Base-by-base conservation (phyloP, 2,329 filamentous ascomycete species). In the Fusarium piperis region DNA sequence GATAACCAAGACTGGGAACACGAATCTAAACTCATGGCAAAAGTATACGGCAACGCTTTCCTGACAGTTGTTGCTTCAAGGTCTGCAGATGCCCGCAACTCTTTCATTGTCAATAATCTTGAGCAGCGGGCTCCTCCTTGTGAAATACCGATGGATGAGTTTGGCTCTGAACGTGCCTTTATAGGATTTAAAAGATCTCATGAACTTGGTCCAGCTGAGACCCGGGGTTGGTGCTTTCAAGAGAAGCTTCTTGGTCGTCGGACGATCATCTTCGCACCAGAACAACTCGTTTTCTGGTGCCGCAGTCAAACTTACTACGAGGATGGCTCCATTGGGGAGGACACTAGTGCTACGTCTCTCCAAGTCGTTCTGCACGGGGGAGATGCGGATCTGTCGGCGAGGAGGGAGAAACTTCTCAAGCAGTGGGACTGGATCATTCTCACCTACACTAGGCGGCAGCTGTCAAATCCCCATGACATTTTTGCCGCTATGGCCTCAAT, bases 1-100 rank as follows among this genome's bases (percentile, higher is more conserved):
- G 55, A 76, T 30, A 15, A 16, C 1, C 26, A 20, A 2, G 74
- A 76, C 70, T 79, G 77, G 74, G 67, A 69, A 48, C 51, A 51
- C 13, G 72, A 74, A 35, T 62, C 67, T 5, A 38, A 41, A 15
- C 35, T 16, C 33, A 70, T 70, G 67, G 67, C 57, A 13, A 26
- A 46, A 35, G 61, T 70, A 1, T 70, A 67, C 30, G 52, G 57
- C n/a, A 66, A 66, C 23, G 64, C 64, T 3, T n/a, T 51, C 1
- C 55, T 70, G 4, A 69, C 68, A 0, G 44, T 69, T n/a, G 48
- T 55, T 1, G 66, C 62, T n/a, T 59, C 62, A 1, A 59, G 66
- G 16, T 63, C 66, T 11, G 32, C n/a, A 9, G 68, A 70, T 35
- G 63, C 66, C 26, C 55, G 66, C 1, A 60, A 63, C 6, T 48